A percentile compares a stretch with the other conserved stretches of the same genome.
phyloP scores from a whole-genome alignment of 2,329 filamentous ascomycete species.

The Colletotrichum sp. region DNA sequence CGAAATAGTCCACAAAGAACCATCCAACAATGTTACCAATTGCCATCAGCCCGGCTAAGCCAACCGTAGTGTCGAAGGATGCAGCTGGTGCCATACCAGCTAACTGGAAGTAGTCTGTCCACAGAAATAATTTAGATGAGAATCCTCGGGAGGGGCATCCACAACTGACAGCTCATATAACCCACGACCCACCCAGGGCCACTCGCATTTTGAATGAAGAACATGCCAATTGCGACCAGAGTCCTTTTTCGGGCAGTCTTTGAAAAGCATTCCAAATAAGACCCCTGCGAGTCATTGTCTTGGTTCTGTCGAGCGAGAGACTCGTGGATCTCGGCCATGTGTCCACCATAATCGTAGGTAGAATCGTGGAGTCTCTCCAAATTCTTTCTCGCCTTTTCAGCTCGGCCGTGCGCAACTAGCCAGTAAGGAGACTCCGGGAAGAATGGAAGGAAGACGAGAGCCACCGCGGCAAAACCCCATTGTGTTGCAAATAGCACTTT shows the following conservation, averaged over 20 bases:
- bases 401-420: not conserved
- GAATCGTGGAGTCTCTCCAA: not conserved
- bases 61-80: not conserved
- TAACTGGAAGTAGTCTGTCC: not conserved
- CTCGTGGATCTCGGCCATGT: not conserved
- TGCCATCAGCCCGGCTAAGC: not conserved
- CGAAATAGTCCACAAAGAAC: not conserved
- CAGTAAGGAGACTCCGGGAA: not conserved
- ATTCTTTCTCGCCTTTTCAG: not conserved
- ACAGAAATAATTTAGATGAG: not conserved
- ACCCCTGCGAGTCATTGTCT: not conserved
- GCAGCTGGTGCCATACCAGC: not conserved
- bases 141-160: too few species aligned
- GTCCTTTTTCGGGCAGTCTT: not conserved
- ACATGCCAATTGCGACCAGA: not conserved
- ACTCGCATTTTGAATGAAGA: not conserved
- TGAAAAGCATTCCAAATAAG: not conserved
- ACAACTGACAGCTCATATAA: not conserved
- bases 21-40: not conserved
- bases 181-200: not conserved
- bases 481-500: conserved; percentile 33
- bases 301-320: not conserved
- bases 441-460: not conserved
- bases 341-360: not conserved
- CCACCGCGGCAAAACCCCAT: conserved; percentile 23